These are phyloP conservation scores for Carex pumila DNA, from an alignment of 176 grass and related monocot species.

Conservation along the genomic window DNA sequence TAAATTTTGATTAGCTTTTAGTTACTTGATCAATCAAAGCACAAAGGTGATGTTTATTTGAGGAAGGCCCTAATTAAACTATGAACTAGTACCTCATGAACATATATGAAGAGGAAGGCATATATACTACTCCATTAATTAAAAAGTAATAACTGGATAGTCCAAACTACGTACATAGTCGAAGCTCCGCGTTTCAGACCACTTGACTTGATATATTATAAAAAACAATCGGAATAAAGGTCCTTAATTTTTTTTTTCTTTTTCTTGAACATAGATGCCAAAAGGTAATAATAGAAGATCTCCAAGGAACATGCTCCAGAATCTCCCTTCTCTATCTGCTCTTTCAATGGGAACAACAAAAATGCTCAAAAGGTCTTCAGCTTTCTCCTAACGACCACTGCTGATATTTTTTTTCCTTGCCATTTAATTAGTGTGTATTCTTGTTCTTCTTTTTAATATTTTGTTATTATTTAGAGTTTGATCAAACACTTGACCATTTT, in stretches of 20 bases:
- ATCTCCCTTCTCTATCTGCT: conserved; percentile 10
- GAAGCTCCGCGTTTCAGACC: conserved; percentile 7
- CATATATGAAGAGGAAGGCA: neutral
- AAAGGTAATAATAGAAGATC: neutral
- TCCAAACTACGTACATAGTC: neutral
- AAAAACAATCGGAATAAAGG: conserved; percentile 15
- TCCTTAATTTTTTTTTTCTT: neutral
- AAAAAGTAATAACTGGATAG: neutral
- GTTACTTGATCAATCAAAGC: neutral
- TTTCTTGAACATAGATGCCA: neutral
- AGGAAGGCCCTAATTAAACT: neutral
- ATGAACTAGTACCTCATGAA: neutral
- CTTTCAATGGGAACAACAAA: conserved; percentile 4
- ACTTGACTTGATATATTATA: neutral
- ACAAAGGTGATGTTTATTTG: neutral
- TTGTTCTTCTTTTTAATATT: neutral
- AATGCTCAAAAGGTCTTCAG: neutral
- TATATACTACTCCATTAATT: neutral
- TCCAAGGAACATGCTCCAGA: conserved; percentile 7
- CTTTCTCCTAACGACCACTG: neutral
- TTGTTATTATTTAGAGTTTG: neutral
- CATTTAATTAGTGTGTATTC: neutral
- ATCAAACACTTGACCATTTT: neutral
- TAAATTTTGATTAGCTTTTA: neutral
- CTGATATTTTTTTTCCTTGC: neutral